phyloP scores from a whole-genome alignment of 345 rosid species.

The Gossypium anomalum region DNA sequence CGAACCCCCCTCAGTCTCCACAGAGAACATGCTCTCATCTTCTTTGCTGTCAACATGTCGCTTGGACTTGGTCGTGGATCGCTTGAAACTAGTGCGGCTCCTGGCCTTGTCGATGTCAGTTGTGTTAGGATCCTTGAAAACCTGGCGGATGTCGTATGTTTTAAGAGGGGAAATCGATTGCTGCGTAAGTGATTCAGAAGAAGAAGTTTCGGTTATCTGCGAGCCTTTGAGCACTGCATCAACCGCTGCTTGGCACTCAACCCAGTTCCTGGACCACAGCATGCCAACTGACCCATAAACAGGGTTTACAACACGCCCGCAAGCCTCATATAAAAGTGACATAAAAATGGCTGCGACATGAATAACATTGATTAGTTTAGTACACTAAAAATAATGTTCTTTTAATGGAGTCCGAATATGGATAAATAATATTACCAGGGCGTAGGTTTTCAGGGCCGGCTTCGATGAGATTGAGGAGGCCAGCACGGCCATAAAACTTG shows the following conservation, averaged over 20 bases:
- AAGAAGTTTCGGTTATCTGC: constrained; percentile 18
- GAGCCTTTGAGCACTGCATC: constrained; percentile 43
- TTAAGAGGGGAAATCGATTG: constrained; percentile 30
- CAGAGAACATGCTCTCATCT: constrained; percentile 57
- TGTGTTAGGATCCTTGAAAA: constrained; percentile 22
- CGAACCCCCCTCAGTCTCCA: constrained; percentile 30
- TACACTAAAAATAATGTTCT: too few species aligned
- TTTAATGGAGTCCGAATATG: neutral
- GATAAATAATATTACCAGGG: constrained; percentile 27
- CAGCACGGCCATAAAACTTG: constrained; percentile 57
- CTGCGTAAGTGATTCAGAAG: neutral
- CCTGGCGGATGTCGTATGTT: constrained; percentile 45
- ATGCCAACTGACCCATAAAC: constrained; percentile 56
- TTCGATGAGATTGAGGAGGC: constrained; percentile 46
- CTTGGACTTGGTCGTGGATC: constrained; percentile 30
- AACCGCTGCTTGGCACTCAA: constrained; percentile 51
- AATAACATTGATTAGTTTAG: neutral
- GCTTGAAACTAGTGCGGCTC: constrained; percentile 29
- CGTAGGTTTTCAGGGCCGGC: constrained; percentile 48
- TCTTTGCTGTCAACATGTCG: constrained; percentile 46
- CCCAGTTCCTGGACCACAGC: constrained; percentile 59
- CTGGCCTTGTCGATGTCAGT: constrained; percentile 17
- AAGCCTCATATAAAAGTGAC: constrained; percentile 64
- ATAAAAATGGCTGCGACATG: constrained; percentile 46
- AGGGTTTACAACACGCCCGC: constrained; percentile 60